phyloP scores from a whole-genome alignment of 2,329 filamentous ascomycete species.

The Claviceps sp. region DNA sequence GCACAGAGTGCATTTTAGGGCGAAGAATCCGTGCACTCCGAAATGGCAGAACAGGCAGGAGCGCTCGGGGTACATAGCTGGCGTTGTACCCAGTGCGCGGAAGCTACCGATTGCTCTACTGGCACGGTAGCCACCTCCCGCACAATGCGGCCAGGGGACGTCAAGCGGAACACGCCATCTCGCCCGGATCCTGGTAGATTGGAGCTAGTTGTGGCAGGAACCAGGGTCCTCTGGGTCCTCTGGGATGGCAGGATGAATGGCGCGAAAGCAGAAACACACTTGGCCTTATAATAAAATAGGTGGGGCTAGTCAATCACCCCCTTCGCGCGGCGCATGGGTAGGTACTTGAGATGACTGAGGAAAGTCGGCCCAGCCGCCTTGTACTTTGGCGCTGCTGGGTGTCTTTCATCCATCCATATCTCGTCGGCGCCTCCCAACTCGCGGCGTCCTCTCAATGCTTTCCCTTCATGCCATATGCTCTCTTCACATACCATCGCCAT shows the following conservation, averaged over 20 bases:
- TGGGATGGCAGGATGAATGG: not conserved
- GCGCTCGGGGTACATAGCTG: not conserved
- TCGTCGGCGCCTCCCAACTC: slow-evolving; percentile 4
- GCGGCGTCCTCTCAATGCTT: not conserved
- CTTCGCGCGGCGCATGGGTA: not conserved
- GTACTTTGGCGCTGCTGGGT: not conserved
- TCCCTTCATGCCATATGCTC: not conserved
- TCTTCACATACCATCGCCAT: slow-evolving; percentile 3
- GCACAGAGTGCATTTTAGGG: too few species aligned
- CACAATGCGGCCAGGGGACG: not conserved
- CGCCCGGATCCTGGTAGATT: not conserved
- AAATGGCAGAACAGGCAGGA: not conserved
- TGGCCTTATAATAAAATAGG: not conserved
- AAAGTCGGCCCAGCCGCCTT: not conserved
- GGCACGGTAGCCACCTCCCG: not conserved
- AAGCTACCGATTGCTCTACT: not conserved
- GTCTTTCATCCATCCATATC: slow-evolving; percentile 6
- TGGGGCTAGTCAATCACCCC: not conserved
- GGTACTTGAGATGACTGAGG: not conserved
- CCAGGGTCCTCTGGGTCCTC: not conserved
- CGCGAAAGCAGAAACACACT: not conserved
- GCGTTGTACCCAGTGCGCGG: not conserved
- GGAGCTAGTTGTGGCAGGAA: too few species aligned
- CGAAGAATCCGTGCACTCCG: not conserved
- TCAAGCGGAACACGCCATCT: not conserved